Base-by-base conservation (phyloP, 176 grass and related monocot species). In the Oryza longistaminata region DNA sequence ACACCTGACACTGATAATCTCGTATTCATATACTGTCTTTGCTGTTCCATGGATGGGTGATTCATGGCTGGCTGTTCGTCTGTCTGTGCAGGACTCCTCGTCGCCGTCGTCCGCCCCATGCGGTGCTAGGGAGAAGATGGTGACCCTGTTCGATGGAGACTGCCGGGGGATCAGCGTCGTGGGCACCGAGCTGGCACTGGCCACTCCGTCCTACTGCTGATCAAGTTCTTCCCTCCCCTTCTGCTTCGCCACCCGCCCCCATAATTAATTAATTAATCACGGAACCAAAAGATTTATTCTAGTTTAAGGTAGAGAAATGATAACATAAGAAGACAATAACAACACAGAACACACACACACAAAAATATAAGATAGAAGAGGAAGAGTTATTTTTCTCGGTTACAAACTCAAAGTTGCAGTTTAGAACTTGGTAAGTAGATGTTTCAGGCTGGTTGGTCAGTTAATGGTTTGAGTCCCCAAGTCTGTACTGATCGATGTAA, bases 151-250 rank as follows among this genome's bases (percentile, higher is more conserved):
- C 50, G 75, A 81, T 12, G 42, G 50, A 81, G 85, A 90, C 3
- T 66, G 52, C 39, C 62, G 73, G 7, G 46, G 66, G n/a, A 65
- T 89, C 40, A 73, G 10, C 66, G 15, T 26, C 26, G 81, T 94
- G 74, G 80, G 85, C 88, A 95, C 90, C 7, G 93, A 95, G 26
- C 88, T 95, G 79, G 90, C 88, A 34, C 68, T 95, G 60, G 93
- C 88, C 19, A 84, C 88, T 66, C 93, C 93, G 21, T 92, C 82
- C 62, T 80, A 68, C 74, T 76, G 74, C 80, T 87, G 89, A 62
- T 62, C 58, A 62, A 87, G 22, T 64, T 31, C 44, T 43, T 27
- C 33, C 81, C 40, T 25, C 64, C 50, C 26, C 77, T n/a, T 78
- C 46, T 62, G 74, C 65, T 31, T 70, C 65, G 14, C 85, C 40